Evolutionary conservation across 257 asterid genomes (phyloP).

Genomic region (Nicotiana tabacum): DNA sequence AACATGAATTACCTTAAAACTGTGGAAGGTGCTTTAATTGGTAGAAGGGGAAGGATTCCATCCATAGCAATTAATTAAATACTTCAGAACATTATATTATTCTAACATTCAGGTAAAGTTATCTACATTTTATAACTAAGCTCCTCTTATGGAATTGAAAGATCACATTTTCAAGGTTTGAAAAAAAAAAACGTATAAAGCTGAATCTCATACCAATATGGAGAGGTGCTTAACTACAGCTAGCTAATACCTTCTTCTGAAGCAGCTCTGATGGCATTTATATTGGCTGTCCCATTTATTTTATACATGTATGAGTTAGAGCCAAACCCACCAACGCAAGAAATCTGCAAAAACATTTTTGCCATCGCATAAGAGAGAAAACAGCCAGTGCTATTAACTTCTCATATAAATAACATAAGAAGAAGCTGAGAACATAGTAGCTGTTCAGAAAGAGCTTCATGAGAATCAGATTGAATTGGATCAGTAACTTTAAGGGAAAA

Average conservation of each 20-base stretch:
- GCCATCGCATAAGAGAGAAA: neutral
- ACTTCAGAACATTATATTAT: neutral
- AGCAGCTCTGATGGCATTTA: constrained; percentile 96
- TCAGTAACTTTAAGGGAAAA: neutral
- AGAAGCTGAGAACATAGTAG: neutral
- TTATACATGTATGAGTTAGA: constrained; percentile 88
- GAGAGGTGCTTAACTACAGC: neutral
- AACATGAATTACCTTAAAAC: neutral
- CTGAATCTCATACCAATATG: neutral
- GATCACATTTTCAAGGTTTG: neutral
- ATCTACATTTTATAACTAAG: neutral
- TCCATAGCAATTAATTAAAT: neutral
- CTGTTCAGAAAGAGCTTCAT: neutral
- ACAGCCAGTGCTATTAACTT: neutral
- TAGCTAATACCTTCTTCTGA: constrained; percentile 68
- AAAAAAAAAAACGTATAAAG: neutral
- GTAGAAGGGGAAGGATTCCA: neutral
- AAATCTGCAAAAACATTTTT: constrained; percentile 49
- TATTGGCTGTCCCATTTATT: constrained; percentile 92
- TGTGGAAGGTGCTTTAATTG: neutral
- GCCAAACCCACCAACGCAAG: constrained; percentile 98
- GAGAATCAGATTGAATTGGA: neutral
- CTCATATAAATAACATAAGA: neutral
- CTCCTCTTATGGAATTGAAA: neutral
- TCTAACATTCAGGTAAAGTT: neutral